phyloP scores from a whole-genome alignment of 2,329 filamentous ascomycete species.

The Fonsecaea erecta region DNA sequence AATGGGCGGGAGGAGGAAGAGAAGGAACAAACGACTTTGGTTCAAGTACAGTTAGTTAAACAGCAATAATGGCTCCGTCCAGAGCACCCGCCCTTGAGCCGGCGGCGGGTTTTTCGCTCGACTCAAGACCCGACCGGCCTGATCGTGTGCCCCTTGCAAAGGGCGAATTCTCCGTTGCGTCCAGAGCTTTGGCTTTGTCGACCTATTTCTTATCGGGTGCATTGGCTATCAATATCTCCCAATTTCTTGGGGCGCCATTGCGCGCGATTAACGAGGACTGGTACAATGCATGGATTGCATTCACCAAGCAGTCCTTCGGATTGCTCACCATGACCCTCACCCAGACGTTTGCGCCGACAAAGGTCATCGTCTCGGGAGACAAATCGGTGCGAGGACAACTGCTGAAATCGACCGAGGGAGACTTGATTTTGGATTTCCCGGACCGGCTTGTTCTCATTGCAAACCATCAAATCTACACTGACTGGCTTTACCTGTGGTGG shows the following conservation, averaged over 20 bases:
- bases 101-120: slow-evolving; percentile 35
- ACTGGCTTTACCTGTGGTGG: slow-evolving; percentile 95
- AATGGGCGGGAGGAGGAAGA: slow-evolving; percentile 2
- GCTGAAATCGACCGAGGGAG: slow-evolving; percentile 69
- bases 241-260: slow-evolving; percentile 75
- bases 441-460: slow-evolving; percentile 82
- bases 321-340: slow-evolving; percentile 79
- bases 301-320: slow-evolving; percentile 83
- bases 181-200: slow-evolving; percentile 38
- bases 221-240: slow-evolving; percentile 65
- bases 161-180: slow-evolving; percentile 35
- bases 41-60: not conserved
- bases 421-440: slow-evolving; percentile 77
- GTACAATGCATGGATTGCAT: slow-evolving; percentile 84
- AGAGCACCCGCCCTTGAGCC: slow-evolving; percentile 28
- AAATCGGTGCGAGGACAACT: slow-evolving; percentile 78
- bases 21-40: not conserved
- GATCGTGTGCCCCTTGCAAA: slow-evolving; percentile 34
- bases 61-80: slow-evolving; percentile 29
- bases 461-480: slow-evolving; percentile 89
- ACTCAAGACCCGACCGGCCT: slow-evolving; percentile 30
- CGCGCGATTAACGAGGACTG: slow-evolving; percentile 76
- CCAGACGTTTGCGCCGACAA: slow-evolving; percentile 84
- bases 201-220: slow-evolving; percentile 41
- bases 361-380: slow-evolving; percentile 82